Evolutionary conservation across 2,329 filamentous ascomycete species (phyloP).

Genomic region (Fusarium sp.): DNA sequence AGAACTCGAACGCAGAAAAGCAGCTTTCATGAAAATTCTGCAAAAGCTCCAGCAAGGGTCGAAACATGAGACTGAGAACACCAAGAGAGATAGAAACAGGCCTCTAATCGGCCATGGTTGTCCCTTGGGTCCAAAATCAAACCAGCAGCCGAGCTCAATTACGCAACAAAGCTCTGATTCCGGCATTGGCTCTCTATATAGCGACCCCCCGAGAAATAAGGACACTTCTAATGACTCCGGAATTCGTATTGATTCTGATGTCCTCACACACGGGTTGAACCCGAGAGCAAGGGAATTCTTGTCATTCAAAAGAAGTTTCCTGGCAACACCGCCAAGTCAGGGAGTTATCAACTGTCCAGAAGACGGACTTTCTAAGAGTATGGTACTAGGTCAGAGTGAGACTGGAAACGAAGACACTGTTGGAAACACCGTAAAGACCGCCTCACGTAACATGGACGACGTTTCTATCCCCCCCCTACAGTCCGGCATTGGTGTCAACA

Average conservation of each 20-base stretch:
- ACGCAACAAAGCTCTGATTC: conserved; percentile 12
- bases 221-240: conserved; percentile 37
- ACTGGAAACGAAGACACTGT: background rate
- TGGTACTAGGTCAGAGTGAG: background rate
- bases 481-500: background rate
- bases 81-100: background rate
- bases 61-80: background rate
- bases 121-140: conserved; percentile 2
- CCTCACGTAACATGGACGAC: background rate
- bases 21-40: conserved; percentile 46
- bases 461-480: background rate
- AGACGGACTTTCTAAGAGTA: background rate
- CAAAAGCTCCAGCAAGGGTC: conserved; percentile 41
- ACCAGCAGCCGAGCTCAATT: background rate
- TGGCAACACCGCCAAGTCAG: background rate
- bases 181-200: conserved; percentile 6
- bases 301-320: conserved; percentile 38
- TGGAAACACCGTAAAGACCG: background rate
- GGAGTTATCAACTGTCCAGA: background rate
- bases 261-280: conserved; percentile 43
- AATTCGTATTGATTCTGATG: conserved; percentile 14
- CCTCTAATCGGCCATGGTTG: background rate
- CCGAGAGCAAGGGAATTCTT: conserved; percentile 52
- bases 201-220: background rate
- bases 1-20: conserved; percentile 28